Evolutionary conservation across 2,329 filamentous ascomycete genomes (phyloP).

Genomic region (Monosporascus ibericus): DNA sequence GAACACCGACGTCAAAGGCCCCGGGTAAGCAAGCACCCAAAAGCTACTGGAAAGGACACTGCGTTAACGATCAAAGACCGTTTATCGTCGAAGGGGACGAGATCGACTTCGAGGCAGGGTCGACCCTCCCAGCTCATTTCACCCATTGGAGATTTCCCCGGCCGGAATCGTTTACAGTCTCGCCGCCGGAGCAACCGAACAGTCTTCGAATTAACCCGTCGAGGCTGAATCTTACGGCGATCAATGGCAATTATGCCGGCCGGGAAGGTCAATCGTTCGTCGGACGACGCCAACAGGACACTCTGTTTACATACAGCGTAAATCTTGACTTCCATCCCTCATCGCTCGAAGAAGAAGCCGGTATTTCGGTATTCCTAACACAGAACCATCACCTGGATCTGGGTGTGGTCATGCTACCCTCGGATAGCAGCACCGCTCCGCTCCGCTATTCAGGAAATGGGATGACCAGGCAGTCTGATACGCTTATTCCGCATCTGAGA

Average conservation of each 20-base stretch:
- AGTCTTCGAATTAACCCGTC: conserved; percentile 43
- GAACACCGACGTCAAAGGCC: conserved; percentile 15
- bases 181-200: conserved; percentile 33
- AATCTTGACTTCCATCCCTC: conserved; percentile 37
- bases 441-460: conserved; percentile 7
- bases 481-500: conserved; percentile 33
- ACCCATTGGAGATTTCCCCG: conserved; percentile 50
- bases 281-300: conserved; percentile 48
- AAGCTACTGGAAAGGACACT: conserved; percentile 10
- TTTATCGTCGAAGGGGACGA: conserved; percentile 36
- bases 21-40: conserved; percentile 16
- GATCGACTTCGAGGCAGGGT: conserved; percentile 38
- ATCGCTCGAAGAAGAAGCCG: conserved; percentile 39
- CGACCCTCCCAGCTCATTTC: conserved; percentile 45
- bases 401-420: conserved; percentile 31
- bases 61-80: conserved; percentile 26
- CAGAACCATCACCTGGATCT: conserved; percentile 48
- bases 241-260: conserved; percentile 41
- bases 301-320: conserved; percentile 44
- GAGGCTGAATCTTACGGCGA: conserved; percentile 45
- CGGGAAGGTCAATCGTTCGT: conserved; percentile 46
- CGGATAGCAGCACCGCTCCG: conserved; percentile 15
- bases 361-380: conserved; percentile 46
- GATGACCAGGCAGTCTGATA: conserved; percentile 1
- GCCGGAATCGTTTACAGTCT: conserved; percentile 38